Percentiles rank a stretch among this genome's conserved stretches.
These are phyloP conservation scores for Pseudoscleropodium purum DNA, from an alignment of 225 moss, liverwort and hornwort species.

Conservation along the genomic window DNA sequence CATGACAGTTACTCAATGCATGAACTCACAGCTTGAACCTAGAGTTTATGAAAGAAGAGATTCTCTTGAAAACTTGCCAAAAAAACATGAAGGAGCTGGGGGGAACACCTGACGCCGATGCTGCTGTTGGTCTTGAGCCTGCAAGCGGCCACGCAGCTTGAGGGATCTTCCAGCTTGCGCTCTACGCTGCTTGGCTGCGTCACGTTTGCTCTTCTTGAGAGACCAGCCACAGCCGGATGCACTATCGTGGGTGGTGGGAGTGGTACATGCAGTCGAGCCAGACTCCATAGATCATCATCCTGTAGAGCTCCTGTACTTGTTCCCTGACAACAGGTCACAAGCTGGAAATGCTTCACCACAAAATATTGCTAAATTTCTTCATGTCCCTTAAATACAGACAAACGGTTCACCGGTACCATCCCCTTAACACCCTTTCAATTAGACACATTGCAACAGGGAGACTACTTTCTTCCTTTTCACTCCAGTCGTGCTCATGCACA, in stretches of 20 bases:
- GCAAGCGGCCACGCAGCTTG: conserved; percentile 40
- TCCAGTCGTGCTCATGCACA: conserved; percentile 8
- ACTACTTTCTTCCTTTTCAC: conserved; percentile 1
- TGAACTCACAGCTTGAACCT: neutral
- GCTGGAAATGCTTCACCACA: conserved; percentile 9
- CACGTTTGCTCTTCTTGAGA: conserved; percentile 72
- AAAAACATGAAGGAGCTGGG: neutral
- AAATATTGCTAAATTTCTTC: neutral
- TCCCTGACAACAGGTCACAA: conserved; percentile 16
- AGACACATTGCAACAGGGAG: neutral
- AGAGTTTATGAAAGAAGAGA: neutral
- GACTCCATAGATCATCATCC: conserved; percentile 36
- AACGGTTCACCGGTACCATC: conserved; percentile 1
- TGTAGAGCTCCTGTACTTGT: conserved; percentile 18
- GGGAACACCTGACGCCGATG: conserved; percentile 53
- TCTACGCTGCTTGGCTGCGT: conserved; percentile 56
- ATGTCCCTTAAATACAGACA: neutral
- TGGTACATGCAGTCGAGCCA: conserved; percentile 17
- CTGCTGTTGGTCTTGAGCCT: conserved; percentile 58
- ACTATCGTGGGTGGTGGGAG: conserved; percentile 10
- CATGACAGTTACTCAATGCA: neutral
- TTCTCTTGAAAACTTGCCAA: neutral
- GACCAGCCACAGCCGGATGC: conserved; percentile 25
- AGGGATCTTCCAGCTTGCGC: conserved; percentile 48
- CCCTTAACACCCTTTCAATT: neutral